Evolutionary conservation across 169 alveolate genomes (phyloP).

Genomic region (Cystoisospora suis): DNA sequence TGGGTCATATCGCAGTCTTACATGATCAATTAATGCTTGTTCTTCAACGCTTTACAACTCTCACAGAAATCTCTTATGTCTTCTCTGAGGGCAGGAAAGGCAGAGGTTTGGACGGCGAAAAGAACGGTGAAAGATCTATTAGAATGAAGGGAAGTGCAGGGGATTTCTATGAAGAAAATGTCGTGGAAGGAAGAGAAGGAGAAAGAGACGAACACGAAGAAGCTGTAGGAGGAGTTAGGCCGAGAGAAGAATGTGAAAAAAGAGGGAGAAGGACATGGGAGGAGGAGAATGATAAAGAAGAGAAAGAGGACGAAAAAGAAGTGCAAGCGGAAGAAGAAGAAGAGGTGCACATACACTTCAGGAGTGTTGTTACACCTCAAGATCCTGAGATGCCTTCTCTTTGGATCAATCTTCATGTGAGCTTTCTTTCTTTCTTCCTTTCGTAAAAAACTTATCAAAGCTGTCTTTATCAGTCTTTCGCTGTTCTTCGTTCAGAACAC

Average conservation of each 20-base stretch:
- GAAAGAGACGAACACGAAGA: not conserved
- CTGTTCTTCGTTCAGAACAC: no score
- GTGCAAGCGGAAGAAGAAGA: not conserved
- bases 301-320: not conserved
- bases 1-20: conserved; percentile 55
- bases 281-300: not conserved
- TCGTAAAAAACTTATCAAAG: no score
- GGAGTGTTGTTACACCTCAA: not conserved
- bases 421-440: not conserved
- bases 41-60: conserved; percentile 36
- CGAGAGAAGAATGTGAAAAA: not conserved
- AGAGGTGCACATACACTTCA: not conserved
- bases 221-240: not conserved
- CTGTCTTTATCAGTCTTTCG: no score
- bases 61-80: not conserved
- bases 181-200: not conserved
- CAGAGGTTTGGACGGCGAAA: not conserved
- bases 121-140: not conserved
- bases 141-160: not conserved
- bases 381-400: conserved; percentile 5
- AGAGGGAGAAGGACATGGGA: not conserved
- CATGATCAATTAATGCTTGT: conserved; percentile 61
- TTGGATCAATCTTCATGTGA: not conserved
- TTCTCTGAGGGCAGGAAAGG: not conserved
- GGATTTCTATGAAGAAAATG: not conserved